Conservation (phyloP, 2,329 filamentous ascomycete genomes). For the Fusarium beomiforme region DNA sequence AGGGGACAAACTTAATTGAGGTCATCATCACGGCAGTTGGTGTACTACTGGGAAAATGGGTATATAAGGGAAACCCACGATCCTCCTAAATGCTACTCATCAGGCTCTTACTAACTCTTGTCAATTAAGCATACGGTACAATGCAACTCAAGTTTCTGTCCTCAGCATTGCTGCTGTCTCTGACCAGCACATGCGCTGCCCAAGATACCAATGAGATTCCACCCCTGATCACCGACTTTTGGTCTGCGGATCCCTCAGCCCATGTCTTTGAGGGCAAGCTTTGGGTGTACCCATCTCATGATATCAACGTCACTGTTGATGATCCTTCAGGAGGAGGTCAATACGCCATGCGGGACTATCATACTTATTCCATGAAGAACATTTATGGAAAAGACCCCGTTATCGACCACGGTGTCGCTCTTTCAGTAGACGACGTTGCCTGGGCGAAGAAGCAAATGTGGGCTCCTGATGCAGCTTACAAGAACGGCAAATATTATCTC, state of each 20-base stretch:
- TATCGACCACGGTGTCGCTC: not conserved
- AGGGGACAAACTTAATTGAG: not conserved
- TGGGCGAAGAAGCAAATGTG: constrained; percentile 18
- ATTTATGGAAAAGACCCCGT: constrained; percentile 11
- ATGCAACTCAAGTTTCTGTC: not conserved
- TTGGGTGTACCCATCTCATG: constrained; percentile 14
- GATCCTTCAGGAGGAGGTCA: not conserved
- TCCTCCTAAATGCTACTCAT: not conserved
- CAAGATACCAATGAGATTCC: not conserved
- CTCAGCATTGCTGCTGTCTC: not conserved
- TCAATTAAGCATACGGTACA: not conserved
- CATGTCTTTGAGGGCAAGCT: constrained; percentile 14
- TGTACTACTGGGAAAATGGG: not conserved
- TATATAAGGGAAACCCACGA: not conserved
- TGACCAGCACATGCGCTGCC: not conserved
- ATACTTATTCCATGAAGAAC: constrained; percentile 11
- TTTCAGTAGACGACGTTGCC: constrained; percentile 1
- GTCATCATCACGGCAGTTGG: not conserved
- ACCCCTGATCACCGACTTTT: constrained; percentile 9
- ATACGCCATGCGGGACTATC: constrained; percentile 16
- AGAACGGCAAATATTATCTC: constrained; percentile 25
- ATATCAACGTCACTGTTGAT: not conserved
- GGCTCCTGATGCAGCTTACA: constrained; percentile 17
- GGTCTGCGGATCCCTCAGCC: constrained; percentile 18
- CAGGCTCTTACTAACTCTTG: not conserved